phyloP scores from a whole-genome alignment of 352 stramenopile species.

The Pythium utonaiense region DNA sequence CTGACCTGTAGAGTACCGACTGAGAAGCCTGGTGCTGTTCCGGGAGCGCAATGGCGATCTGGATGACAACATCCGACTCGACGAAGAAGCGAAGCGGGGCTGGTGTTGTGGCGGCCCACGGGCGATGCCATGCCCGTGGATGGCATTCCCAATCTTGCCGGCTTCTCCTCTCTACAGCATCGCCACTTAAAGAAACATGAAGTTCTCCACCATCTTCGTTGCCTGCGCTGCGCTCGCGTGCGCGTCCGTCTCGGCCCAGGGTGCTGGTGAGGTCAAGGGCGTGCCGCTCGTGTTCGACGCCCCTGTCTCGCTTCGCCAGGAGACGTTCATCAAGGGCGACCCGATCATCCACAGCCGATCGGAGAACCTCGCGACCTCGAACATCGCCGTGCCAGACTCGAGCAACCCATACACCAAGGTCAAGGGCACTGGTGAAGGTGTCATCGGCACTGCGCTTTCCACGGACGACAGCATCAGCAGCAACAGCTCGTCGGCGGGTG shows the following conservation, averaged over 20 bases:
- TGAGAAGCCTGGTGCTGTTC: neutral
- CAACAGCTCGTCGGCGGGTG: slow-evolving; percentile 2
- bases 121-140: neutral
- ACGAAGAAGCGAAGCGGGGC: slow-evolving; percentile 10
- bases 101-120: neutral
- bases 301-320: slow-evolving; percentile 1
- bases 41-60: neutral
- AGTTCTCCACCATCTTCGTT: slow-evolving; percentile 35
- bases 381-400: slow-evolving; percentile 14
- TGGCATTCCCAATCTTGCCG: slow-evolving; percentile 5
- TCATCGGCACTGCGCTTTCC: slow-evolving; percentile 25
- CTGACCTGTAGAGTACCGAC: slow-evolving; percentile 2
- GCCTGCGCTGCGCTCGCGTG: slow-evolving; percentile 27
- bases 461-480: slow-evolving; percentile 5
- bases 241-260: slow-evolving; percentile 19
- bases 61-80: slow-evolving; percentile 11
- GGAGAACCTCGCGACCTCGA: slow-evolving; percentile 20
- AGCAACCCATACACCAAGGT: slow-evolving; percentile 22
- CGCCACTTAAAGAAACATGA: slow-evolving; percentile 27
- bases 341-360: slow-evolving; percentile 21
- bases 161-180: slow-evolving; percentile 26
- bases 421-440: slow-evolving; percentile 8
- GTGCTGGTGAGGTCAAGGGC: slow-evolving; percentile 12
- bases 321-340: slow-evolving; percentile 16
- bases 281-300: slow-evolving; percentile 13